Conservation (phyloP, 768 basidiomycete species). For the Mycena albidolilacea region DNA sequence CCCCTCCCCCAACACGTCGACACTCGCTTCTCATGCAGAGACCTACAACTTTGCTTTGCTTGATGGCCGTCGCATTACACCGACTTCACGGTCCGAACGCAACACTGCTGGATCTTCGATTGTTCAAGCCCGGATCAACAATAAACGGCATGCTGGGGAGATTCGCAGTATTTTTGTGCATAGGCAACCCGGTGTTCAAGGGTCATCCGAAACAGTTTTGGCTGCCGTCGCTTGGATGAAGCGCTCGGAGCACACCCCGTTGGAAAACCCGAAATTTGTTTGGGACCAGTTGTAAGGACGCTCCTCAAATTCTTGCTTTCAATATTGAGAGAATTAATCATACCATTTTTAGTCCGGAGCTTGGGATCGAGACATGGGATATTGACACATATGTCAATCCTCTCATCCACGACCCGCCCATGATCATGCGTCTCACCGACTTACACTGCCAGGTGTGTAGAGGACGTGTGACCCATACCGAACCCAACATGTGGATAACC, state of each 20-base stretch:
- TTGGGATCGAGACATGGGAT: conserved; percentile 40
- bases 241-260: conserved; percentile 3
- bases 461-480: conserved; percentile 24
- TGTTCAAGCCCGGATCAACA: conserved; percentile 23
- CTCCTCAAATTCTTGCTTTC: not conserved
- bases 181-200: conserved; percentile 30
- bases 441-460: conserved; percentile 37
- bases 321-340: not conserved
- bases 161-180: conserved; percentile 37
- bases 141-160: conserved; percentile 36
- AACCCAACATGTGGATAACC: conserved; percentile 40
- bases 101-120: conserved; percentile 34
- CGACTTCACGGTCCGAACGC: conserved; percentile 19
- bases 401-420: conserved; percentile 24
- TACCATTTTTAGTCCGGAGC: conserved; percentile 38
- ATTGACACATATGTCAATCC: conserved; percentile 21
- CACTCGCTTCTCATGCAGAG: not conserved
- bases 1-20: not conserved
- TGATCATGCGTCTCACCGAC: conserved; percentile 31
- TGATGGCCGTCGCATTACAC: conserved; percentile 40
- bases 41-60: conserved; percentile 34
- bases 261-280: conserved; percentile 17
- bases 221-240: conserved; percentile 20
- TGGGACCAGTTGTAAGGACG: conserved; percentile 41
- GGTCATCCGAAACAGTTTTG: conserved; percentile 11